A percentile compares a stretch with the other conserved stretches of the same genome.
Conservation (phyloP, 768 basidiomycete species). For the Mycena vulgaris region DNA sequence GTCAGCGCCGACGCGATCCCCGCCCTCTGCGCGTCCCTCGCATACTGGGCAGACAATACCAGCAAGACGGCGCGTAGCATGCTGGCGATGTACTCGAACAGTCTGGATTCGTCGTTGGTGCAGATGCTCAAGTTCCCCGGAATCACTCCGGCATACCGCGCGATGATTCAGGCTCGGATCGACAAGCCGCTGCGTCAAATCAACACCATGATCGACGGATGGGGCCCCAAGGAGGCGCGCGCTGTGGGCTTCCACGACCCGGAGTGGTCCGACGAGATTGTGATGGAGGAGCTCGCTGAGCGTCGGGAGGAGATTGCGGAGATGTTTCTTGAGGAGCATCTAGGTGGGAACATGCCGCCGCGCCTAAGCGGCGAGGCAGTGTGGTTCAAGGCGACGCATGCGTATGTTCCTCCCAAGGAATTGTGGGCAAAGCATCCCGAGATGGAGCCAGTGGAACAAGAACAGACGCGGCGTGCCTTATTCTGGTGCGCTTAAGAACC, state of each 20-base stretch:
- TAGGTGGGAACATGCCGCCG: constrained; percentile 32
- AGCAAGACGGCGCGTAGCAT: constrained; percentile 32
- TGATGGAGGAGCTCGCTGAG: constrained; percentile 9
- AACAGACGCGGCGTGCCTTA: constrained; percentile 13
- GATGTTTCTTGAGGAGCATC: constrained; percentile 28
- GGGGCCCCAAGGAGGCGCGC: constrained; percentile 10
- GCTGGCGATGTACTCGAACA: constrained; percentile 11
- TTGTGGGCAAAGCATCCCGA: constrained; percentile 43
- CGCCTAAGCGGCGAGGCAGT: constrained; percentile 36
- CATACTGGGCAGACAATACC: constrained; percentile 38
- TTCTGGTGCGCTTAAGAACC: not conserved
- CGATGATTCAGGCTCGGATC: not conserved
- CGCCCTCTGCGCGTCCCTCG: constrained; percentile 34
- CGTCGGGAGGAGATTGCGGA: constrained; percentile 27
- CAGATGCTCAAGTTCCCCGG: constrained; percentile 19
- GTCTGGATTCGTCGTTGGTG: not conserved
- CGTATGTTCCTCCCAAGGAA: constrained; percentile 43
- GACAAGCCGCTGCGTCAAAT: constrained; percentile 8
- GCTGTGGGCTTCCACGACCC: not conserved
- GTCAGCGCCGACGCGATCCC: constrained; percentile 36
- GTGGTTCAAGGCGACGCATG: constrained; percentile 43
- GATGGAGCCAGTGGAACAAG: constrained; percentile 38
- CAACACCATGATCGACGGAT: not conserved
- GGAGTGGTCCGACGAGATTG: constrained; percentile 2
- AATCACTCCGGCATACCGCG: constrained; percentile 12